Evolutionary conservation across 164 flowering plant species (phyloP).

Genomic region (Vitis riparia): DNA sequence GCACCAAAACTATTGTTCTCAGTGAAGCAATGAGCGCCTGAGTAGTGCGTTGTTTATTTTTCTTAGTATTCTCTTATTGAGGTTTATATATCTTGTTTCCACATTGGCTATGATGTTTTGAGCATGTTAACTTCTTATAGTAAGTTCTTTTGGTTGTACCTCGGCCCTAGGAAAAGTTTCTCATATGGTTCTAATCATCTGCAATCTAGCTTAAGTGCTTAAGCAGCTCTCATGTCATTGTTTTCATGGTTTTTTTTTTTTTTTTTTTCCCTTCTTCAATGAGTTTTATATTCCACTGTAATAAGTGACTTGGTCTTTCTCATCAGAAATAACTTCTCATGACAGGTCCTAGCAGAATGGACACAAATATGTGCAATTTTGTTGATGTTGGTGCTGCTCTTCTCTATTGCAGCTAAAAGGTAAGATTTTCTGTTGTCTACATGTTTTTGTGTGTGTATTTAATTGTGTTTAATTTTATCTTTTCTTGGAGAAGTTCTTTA

Average conservation of each 20-base stretch:
- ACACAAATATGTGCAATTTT: slow-evolving; percentile 32
- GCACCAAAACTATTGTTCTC: not conserved
- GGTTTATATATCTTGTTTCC: not conserved
- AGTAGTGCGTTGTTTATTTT: not conserved
- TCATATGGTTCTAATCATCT: not conserved
- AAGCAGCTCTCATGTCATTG: no score
- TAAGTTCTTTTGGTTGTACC: not conserved
- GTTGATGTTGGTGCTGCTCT: slow-evolving; percentile 34
- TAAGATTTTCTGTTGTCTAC: slow-evolving; percentile 16
- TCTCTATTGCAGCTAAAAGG: slow-evolving; percentile 47
- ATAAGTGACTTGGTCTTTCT: not conserved
- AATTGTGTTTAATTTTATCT: not conserved
- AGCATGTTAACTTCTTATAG: not conserved
- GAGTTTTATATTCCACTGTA: not conserved
- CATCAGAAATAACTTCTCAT: slow-evolving; percentile 10
- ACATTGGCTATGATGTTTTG: not conserved
- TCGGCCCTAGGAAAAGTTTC: not conserved
- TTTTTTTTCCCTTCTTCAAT: not conserved
- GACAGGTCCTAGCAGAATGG: slow-evolving; percentile 83
- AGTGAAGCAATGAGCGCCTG: not conserved
- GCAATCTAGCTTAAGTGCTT: not conserved
- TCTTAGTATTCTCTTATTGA: no score
- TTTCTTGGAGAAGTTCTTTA: not conserved
- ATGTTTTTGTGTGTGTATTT: not conserved
- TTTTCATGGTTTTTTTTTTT: not conserved